Base-by-base conservation (phyloP, 805 yeast species). In the Priceomyces haplophilus region DNA sequence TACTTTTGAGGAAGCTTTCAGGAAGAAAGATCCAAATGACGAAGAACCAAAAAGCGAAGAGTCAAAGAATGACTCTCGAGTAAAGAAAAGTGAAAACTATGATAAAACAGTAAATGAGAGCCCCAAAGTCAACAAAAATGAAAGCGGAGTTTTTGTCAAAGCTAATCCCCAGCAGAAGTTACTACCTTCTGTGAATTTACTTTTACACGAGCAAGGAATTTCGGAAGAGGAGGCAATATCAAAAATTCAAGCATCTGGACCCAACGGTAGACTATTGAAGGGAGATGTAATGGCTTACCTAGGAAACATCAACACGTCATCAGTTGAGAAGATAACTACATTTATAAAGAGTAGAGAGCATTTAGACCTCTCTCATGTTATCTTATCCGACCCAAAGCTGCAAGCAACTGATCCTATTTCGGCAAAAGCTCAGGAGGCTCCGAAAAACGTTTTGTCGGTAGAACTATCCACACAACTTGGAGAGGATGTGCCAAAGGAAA, bases 261-360 rank as follows among this genome's bases (percentile, higher is more conserved):
- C 95, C 21, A 76, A 82, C 43, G 98, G 98, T 7, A 77, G 96
- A 56, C 61, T 91, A 32, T 73, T 91, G 49, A 87, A 85, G 66
- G 98, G 98, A 49, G 99, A 91, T 62, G 91, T 90, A 1, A 73
- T 90, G 50, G 93, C 95, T 0, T 81, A 79, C 58, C 56, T 90
- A 40, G 97, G 98, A 21, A 64, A 76, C 47, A 85, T 90, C 41
- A 64, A 87, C 8, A 54, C 68, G 30, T 80, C 77, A 7, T 65
- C 83, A 5, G 80, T 81, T 18, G 54, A 64, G 15, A 60, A 66
- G 16, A 72, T 90, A 44, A 71, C 85, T 4, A 65, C 77, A 23
- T 82, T 69, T 56, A 63, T 90, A 49, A 69, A 76, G 39, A 62
- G 73, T 25, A 75, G 75, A 49, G 75, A 78, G 48, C 82, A 79